These are phyloP conservation scores for Chaetothyriales sp. DNA, from an alignment of 2,329 filamentous ascomycete genomes.

Conservation along the genomic window DNA sequence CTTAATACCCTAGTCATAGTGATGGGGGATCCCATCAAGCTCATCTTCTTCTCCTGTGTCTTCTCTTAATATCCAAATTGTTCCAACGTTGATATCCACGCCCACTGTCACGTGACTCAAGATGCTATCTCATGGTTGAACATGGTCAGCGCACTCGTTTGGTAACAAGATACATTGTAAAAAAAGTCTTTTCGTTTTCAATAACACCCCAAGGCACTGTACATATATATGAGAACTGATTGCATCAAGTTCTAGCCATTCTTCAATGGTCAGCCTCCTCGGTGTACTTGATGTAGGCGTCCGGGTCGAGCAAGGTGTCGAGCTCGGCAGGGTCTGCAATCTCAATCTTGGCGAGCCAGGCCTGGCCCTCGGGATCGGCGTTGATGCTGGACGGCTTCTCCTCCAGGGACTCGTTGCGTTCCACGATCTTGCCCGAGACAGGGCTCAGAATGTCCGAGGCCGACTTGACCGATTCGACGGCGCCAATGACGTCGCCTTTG, in stretches of 20 bases:
- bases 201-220: background rate
- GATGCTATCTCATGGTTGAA: too few species aligned
- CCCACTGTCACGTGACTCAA: too few species aligned
- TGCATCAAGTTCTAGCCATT: background rate
- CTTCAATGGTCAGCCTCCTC: conserved; percentile 26
- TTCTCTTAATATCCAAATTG: too few species aligned
- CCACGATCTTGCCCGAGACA: conserved; percentile 58
- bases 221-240: background rate
- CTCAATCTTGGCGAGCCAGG: conserved; percentile 84
- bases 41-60: too few species aligned
- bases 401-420: conserved; percentile 60
- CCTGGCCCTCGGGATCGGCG: conserved; percentile 73
- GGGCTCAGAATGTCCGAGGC: conserved; percentile 95
- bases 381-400: conserved; percentile 81
- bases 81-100: too few species aligned
- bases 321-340: conserved; percentile 56
- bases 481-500: conserved; percentile 73
- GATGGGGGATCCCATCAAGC: too few species aligned
- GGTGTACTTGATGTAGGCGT: conserved; percentile 64
- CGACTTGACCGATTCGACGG: conserved; percentile 95
- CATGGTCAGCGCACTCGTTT: background rate
- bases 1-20: too few species aligned
- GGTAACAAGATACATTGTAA: background rate
- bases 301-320: conserved; percentile 59
- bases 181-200: too few species aligned